A percentile compares a stretch with the other conserved stretches of the same genome.
These are phyloP conservation scores for Pythium vanterpoolii DNA, from an alignment of 352 stramenopile species.

Conservation along the genomic window DNA sequence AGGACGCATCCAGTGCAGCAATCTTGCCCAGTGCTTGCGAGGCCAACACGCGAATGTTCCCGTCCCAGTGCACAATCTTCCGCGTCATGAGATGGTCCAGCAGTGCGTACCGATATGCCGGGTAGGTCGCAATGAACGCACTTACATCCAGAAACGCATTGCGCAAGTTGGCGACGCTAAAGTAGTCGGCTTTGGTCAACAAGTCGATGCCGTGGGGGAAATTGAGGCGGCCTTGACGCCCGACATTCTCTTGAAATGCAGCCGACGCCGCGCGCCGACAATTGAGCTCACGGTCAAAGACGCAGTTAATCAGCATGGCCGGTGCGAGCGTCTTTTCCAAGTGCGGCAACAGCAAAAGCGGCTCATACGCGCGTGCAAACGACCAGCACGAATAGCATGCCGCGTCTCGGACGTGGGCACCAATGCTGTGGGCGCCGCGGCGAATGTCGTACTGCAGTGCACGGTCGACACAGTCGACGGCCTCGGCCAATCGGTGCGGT, in stretches of 20 bases:
- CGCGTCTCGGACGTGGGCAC: constrained; percentile 96
- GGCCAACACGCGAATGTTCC: constrained; percentile 87
- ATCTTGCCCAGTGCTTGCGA: constrained; percentile 87
- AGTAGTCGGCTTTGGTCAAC: constrained; percentile 97
- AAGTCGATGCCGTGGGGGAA: constrained; percentile 97
- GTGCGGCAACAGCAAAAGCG: constrained; percentile 87
- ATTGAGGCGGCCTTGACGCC: constrained; percentile 87
- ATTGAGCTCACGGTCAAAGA: constrained; percentile 99
- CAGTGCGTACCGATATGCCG: constrained; percentile 79
- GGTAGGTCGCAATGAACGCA: constrained; percentile 89
- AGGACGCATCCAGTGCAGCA: constrained; percentile 70
- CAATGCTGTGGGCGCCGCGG: constrained; percentile 93
- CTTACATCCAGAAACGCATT: constrained; percentile 93
- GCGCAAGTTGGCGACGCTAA: constrained; percentile 90
- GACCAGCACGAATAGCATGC: constrained; percentile 98
- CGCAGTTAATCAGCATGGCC: constrained; percentile 92
- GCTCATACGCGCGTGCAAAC: constrained; percentile 94
- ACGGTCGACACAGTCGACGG: constrained; percentile 90
- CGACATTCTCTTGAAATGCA: constrained; percentile 96
- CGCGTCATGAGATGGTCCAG: constrained; percentile 76
- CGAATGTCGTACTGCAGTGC: constrained; percentile 95
- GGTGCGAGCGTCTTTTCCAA: constrained; percentile 85
- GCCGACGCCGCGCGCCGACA: constrained; percentile 96
- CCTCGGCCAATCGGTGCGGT: constrained; percentile 87
- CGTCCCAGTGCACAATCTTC: constrained; percentile 97